Evolutionary conservation across 2,329 filamentous ascomycete species (phyloP).

Genomic region (Alternaria angustiovoidea): DNA sequence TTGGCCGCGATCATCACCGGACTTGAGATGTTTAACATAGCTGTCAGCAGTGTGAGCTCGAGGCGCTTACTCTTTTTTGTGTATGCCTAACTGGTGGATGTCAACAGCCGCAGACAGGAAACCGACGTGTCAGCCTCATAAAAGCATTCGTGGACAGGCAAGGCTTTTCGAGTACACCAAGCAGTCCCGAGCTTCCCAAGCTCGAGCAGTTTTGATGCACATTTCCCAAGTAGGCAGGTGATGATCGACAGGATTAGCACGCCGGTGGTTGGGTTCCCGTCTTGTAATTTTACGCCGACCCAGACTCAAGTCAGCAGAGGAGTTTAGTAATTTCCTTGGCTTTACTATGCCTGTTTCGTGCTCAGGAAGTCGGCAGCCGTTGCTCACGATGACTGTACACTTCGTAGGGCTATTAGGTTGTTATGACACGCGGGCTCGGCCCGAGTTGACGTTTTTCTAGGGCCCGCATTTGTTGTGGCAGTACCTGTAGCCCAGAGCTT

Average conservation of each 20-base stretch:
- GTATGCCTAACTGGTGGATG: not conserved
- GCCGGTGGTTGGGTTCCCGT: not conserved
- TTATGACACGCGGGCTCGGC: not conserved
- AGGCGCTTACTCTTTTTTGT: not conserved
- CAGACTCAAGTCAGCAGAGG: not conserved
- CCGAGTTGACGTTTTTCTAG: not conserved
- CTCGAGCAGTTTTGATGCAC: not conserved
- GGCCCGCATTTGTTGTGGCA: not conserved
- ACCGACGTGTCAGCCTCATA: not conserved
- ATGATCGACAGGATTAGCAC: not conserved
- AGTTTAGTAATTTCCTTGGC: not conserved
- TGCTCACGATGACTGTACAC: not conserved
- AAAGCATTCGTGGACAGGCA: not conserved
- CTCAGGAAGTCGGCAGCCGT: not conserved
- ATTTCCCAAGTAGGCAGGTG: slow-evolving; percentile 2
- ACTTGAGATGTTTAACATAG: not conserved
- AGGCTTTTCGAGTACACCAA: not conserved
- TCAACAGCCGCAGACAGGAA: not conserved
- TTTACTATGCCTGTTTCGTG: not conserved
- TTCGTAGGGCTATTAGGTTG: not conserved
- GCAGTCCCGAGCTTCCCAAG: not conserved
- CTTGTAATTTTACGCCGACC: not conserved
- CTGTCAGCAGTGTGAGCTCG: not conserved
- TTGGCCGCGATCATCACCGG: not conserved
- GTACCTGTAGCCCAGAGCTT: not conserved